Conservation (phyloP, 345 rosid genomes). For the Dimocarpus longan region DNA sequence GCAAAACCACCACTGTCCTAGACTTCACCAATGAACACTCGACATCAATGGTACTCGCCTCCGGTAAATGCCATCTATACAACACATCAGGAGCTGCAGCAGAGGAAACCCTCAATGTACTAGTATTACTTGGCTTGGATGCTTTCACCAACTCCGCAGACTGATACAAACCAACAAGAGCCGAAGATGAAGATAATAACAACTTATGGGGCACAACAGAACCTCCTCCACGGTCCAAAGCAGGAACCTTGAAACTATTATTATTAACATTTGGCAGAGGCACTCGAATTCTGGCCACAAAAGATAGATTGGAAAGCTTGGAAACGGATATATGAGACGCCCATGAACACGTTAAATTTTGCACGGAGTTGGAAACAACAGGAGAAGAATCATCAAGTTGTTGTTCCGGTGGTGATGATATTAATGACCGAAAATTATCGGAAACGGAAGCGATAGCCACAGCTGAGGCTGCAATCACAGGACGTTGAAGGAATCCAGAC, state of each 20-base stretch:
- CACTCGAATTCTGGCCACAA: constrained; percentile 50
- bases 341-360: constrained; percentile 52
- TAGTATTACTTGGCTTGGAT: constrained; percentile 40
- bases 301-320: constrained; percentile 65
- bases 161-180: constrained; percentile 56
- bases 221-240: constrained; percentile 18
- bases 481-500: constrained; percentile 79
- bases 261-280: constrained; percentile 59
- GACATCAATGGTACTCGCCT: constrained; percentile 55
- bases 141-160: constrained; percentile 76
- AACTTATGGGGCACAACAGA: too few relatives aligned
- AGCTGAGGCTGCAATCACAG: constrained; percentile 82
- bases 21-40: constrained; percentile 63
- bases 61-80: constrained; percentile 94
- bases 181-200: constrained; percentile 30
- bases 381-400: constrained; percentile 38
- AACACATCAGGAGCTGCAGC: constrained; percentile 49
- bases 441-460: constrained; percentile 77
- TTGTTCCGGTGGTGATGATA: constrained; percentile 25
- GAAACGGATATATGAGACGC: constrained; percentile 56
- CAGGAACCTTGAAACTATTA: constrained; percentile 33
- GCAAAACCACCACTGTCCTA: constrained; percentile 85
- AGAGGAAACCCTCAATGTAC: too few relatives aligned
- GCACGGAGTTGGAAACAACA: constrained; percentile 34
- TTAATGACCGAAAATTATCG: constrained; percentile 52